Percentiles rank a stretch among this genome's conserved stretches.
phyloP scores from a whole-genome alignment of 495 filamentous ascomycete genomes.

The Hypoxylon fuscum region DNA sequence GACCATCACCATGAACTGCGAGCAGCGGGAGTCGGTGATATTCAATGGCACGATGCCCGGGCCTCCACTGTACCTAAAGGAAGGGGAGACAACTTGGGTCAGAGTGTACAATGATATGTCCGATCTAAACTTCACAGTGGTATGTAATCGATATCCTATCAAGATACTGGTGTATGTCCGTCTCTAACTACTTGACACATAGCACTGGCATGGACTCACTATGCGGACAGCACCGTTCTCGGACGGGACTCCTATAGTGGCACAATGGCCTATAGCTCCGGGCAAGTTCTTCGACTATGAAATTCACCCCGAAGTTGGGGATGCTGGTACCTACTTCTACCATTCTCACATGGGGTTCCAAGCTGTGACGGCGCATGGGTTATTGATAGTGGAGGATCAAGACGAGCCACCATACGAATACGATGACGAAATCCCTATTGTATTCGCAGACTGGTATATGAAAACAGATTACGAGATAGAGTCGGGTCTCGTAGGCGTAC shows the following conservation, averaged over 20 bases:
- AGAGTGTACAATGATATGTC: slow-evolving; percentile 67
- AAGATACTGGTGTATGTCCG: background rate
- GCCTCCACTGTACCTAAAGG: slow-evolving; percentile 56
- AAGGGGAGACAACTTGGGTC: slow-evolving; percentile 63
- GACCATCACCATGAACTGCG: slow-evolving; percentile 54
- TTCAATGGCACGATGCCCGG: slow-evolving; percentile 65
- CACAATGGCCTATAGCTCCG: slow-evolving; percentile 68
- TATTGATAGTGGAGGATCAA: slow-evolving; percentile 64
- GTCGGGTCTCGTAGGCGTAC: slow-evolving; percentile 45
- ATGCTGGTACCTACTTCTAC: slow-evolving; percentile 68
- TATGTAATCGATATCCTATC: slow-evolving; percentile 37
- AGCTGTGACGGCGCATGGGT: slow-evolving; percentile 60
- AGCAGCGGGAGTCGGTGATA: slow-evolving; percentile 53
- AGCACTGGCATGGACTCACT: slow-evolving; percentile 71
- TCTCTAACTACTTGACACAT: slow-evolving; percentile 23
- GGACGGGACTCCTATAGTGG: slow-evolving; percentile 62
- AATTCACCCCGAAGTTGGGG: slow-evolving; percentile 55
- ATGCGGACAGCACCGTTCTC: slow-evolving; percentile 64
- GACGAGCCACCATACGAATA: slow-evolving; percentile 56
- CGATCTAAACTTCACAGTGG: slow-evolving; percentile 64
- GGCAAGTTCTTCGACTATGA: slow-evolving; percentile 71
- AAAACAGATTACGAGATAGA: slow-evolving; percentile 56
- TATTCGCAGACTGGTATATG: slow-evolving; percentile 62
- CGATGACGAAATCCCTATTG: slow-evolving; percentile 64
- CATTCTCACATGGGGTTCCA: slow-evolving; percentile 69